phyloP scores from a whole-genome alignment of 177 flowering plant species.

The Vitis hybrid region DNA sequence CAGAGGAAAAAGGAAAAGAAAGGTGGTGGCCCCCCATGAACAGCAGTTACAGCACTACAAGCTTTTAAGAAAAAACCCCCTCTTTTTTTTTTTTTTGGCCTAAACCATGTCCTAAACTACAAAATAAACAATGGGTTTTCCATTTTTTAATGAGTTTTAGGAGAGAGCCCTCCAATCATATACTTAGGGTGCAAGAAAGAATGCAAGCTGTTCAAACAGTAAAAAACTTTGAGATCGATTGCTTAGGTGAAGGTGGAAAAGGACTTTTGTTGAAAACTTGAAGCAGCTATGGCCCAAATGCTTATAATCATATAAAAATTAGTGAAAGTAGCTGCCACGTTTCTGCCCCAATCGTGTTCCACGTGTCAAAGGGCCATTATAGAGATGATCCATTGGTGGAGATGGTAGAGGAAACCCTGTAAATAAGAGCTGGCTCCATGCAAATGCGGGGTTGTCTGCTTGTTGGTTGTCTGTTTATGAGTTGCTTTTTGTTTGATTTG shows the following conservation, averaged over 20 bases:
- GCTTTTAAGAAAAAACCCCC: neutral
- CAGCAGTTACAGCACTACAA: slow-evolving; percentile 7
- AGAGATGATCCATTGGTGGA: neutral
- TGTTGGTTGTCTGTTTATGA: neutral
- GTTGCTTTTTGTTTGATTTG: neutral
- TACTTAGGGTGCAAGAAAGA: slow-evolving; percentile 6
- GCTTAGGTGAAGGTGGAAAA: neutral
- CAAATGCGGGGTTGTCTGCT: neutral
- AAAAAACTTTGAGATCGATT: too few species aligned
- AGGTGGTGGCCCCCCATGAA: slow-evolving; percentile 27
- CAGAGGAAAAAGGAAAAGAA: slow-evolving; percentile 8
- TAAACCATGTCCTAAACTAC: neutral
- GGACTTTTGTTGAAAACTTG: neutral
- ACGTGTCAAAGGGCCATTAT: neutral
- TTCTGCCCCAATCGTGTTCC: neutral
- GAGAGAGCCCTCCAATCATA: neutral
- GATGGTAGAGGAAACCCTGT: neutral
- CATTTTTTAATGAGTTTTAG: neutral
- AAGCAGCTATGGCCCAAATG: neutral
- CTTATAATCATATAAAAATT: neutral
- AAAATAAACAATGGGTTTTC: neutral
- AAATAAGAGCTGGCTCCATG: neutral
- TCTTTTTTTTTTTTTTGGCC: neutral
- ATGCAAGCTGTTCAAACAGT: neutral
- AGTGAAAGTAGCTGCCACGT: slow-evolving; percentile 11